Conservation (phyloP, 2,329 filamentous ascomycete genomes). For the Mycosphaerelloides madeirae region DNA sequence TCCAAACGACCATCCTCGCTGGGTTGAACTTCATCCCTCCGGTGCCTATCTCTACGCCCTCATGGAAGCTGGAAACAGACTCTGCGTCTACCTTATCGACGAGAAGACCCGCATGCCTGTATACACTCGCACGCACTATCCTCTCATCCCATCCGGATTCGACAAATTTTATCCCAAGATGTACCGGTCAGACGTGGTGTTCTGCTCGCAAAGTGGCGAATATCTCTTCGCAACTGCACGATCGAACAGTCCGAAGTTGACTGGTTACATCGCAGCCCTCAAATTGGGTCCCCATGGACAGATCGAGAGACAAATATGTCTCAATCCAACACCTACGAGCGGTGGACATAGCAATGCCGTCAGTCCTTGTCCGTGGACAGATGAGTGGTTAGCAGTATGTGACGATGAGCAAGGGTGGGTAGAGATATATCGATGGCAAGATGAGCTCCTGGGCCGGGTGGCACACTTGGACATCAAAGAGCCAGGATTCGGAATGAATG, state of each 20-base stretch:
- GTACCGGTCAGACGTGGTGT: constrained; percentile 83
- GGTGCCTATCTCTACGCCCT: constrained; percentile 77
- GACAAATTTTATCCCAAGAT: constrained; percentile 52
- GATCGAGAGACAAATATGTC: constrained; percentile 71
- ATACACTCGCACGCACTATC: constrained; percentile 71
- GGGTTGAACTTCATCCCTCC: constrained; percentile 77
- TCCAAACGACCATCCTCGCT: constrained; percentile 72
- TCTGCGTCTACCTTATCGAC: constrained; percentile 79
- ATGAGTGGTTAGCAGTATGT: constrained; percentile 85
- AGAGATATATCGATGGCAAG: constrained; percentile 82
- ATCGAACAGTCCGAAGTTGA: constrained; percentile 68
- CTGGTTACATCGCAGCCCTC: constrained; percentile 80
- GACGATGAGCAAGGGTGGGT: constrained; percentile 84
- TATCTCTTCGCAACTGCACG: constrained; percentile 84
- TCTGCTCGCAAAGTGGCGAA: constrained; percentile 61
- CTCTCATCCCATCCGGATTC: constrained; percentile 72
- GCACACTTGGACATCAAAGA: constrained; percentile 73
- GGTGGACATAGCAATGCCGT: constrained; percentile 87
- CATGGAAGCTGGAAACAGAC: constrained; percentile 83
- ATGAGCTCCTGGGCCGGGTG: constrained; percentile 73
- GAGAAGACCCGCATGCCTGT: constrained; percentile 67
- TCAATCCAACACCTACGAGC: constrained; percentile 80
- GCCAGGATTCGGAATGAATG: constrained; percentile 93
- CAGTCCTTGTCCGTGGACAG: constrained; percentile 74
- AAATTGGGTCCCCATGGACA: constrained; percentile 60